Evolutionary conservation across 2,329 filamentous ascomycete genomes (phyloP).

Genomic region (Clarireedia sp.): DNA sequence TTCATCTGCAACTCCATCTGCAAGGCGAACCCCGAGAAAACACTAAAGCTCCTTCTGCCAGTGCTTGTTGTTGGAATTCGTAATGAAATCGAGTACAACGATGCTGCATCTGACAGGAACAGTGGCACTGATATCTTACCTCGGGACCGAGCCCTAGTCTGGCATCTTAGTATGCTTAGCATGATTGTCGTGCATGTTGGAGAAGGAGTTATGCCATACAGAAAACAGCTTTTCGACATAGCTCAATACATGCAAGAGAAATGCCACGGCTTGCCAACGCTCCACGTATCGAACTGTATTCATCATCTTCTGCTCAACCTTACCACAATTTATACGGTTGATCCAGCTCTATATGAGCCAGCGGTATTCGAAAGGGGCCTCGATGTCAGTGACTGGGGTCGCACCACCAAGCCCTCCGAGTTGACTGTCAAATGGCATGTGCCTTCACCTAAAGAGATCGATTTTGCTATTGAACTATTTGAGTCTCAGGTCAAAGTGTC

Average conservation of each 20-base stretch:
- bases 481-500: slow-evolving; percentile 74
- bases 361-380: slow-evolving; percentile 62
- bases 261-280: slow-evolving; percentile 86
- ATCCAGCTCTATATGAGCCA: slow-evolving; percentile 83
- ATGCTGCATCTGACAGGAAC: slow-evolving; percentile 87
- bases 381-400: slow-evolving; percentile 76
- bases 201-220: slow-evolving; percentile 79
- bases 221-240: slow-evolving; percentile 81
- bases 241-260: slow-evolving; percentile 94
- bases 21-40: slow-evolving; percentile 92
- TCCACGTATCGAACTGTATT: slow-evolving; percentile 95
- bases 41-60: slow-evolving; percentile 81
- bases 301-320: slow-evolving; percentile 93
- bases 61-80: slow-evolving; percentile 87
- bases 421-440: slow-evolving; percentile 89
- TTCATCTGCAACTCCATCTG: slow-evolving; percentile 96
- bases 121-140: slow-evolving; percentile 90
- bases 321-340: slow-evolving; percentile 87
- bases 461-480: slow-evolving; percentile 85
- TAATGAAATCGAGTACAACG: slow-evolving; percentile 94
- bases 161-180: slow-evolving; percentile 93
- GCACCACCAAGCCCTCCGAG: slow-evolving; percentile 62
- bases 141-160: slow-evolving; percentile 84
- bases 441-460: slow-evolving; percentile 68
- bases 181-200: slow-evolving; percentile 98